These are phyloP conservation scores for Pseudogymnoascus sp. DNA, from an alignment of 2,329 filamentous ascomycete genomes.

Conservation along the genomic window DNA sequence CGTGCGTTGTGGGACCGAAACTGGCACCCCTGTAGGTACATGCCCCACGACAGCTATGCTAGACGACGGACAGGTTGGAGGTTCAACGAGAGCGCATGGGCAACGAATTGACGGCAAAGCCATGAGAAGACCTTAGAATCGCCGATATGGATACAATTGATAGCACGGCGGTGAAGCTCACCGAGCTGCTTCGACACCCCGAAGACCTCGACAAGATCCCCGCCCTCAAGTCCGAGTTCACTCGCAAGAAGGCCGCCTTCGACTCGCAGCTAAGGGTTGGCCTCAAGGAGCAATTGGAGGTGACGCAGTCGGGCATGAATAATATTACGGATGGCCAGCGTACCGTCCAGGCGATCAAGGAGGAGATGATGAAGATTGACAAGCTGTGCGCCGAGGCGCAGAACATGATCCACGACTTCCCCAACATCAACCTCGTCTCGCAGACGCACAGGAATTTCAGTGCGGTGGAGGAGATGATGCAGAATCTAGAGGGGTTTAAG, in stretches of 20 bases:
- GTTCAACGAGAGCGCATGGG: conserved; percentile 2
- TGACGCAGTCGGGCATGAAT: conserved; percentile 87
- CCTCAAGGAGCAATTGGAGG: conserved; percentile 85
- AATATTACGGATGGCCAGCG: conserved; percentile 85
- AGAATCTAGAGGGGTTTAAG: conserved; percentile 81
- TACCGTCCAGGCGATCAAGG: conserved; percentile 86
- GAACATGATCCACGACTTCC: conserved; percentile 95
- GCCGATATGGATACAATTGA: conserved; percentile 27
- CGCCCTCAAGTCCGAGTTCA: conserved; percentile 83
- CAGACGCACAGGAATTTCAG: conserved; percentile 96
- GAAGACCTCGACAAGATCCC: conserved; percentile 97
- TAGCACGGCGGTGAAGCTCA: conserved; percentile 53
- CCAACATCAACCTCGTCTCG: conserved; percentile 82
- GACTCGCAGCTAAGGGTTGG: conserved; percentile 85
- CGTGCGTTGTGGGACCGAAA: background rate
- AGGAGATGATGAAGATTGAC: conserved; percentile 98
- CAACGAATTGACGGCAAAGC: conserved; percentile 9
- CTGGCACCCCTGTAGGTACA: conserved; percentile 4
- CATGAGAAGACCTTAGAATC: conserved; percentile 10
- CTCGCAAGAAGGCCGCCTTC: conserved; percentile 84
- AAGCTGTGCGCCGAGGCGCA: conserved; percentile 94
- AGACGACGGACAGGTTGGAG: background rate
- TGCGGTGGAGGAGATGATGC: conserved; percentile 87
- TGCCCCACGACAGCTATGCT: conserved; percentile 1
- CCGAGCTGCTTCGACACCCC: conserved; percentile 87